phyloP scores from a whole-genome alignment of 352 stramenopile genomes.

The Globisporangium heterothallicum region DNA sequence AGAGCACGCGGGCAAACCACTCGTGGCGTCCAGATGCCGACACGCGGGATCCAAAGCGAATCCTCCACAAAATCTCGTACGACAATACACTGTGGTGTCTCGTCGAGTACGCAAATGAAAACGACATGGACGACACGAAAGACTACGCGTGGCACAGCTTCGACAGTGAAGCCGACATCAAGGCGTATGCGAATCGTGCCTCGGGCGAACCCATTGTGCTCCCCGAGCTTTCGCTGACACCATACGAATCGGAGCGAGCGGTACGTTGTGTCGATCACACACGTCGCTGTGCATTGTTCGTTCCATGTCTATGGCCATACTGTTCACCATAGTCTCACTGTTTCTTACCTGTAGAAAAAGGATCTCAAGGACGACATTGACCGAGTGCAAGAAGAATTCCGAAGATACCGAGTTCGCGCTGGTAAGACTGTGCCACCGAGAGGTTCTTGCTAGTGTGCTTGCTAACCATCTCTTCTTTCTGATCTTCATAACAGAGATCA shows the following conservation, averaged over 20 bases:
- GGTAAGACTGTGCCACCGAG: constrained; percentile 17
- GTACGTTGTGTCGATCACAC: constrained; percentile 21
- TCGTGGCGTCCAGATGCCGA: constrained; percentile 40
- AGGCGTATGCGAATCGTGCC: constrained; percentile 46
- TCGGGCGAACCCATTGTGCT: constrained; percentile 57
- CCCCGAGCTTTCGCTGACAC: constrained; percentile 64
- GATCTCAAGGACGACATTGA: constrained; percentile 78
- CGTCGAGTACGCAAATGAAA: constrained; percentile 74
- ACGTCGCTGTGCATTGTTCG: background rate
- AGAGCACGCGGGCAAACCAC: constrained; percentile 31
- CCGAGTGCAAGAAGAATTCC: constrained; percentile 84
- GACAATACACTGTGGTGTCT: constrained; percentile 64
- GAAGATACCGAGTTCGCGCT: constrained; percentile 78
- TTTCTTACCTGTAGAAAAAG: constrained; percentile 49
- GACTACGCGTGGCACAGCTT: constrained; percentile 77
- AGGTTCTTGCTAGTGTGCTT: background rate
- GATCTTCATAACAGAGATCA: constrained; percentile 51
- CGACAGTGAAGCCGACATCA: constrained; percentile 48
- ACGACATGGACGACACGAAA: constrained; percentile 57
- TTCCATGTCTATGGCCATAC: background rate
- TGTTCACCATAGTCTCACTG: background rate
- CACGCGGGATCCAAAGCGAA: constrained; percentile 54
- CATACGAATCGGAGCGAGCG: constrained; percentile 67
- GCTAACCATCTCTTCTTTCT: background rate
- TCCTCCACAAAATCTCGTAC: constrained; percentile 67